Conservation (phyloP, 768 basidiomycete species). For the Pholiota conissans region DNA sequence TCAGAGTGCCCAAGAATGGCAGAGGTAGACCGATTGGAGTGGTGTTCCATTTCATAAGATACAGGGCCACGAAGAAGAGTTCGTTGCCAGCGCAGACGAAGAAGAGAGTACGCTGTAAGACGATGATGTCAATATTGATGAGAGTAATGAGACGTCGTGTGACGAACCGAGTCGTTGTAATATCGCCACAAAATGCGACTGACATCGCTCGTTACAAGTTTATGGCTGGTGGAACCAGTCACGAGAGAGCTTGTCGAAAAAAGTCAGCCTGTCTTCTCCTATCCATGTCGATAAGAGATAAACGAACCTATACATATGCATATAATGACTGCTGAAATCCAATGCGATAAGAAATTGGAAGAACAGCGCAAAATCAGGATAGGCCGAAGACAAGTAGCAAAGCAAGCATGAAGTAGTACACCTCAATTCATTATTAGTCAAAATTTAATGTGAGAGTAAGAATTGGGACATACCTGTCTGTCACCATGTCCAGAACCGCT, state of each 20-base stretch:
- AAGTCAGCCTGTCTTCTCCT: constrained; percentile 11
- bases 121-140: neutral
- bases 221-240: constrained; percentile 92
- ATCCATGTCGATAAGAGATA: neutral
- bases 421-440: constrained; percentile 38
- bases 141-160: neutral
- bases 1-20: constrained; percentile 37
- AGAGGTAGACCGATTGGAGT: constrained; percentile 59
- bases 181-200: constrained; percentile 90
- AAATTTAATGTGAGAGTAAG: neutral
- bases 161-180: constrained; percentile 87
- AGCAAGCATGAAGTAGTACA: constrained; percentile 96
- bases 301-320: constrained; percentile 97
- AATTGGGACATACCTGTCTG: constrained; percentile 74
- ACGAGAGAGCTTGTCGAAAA: constrained; percentile 74
- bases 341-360: constrained; percentile 97
- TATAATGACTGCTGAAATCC: constrained; percentile 98
- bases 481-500: constrained; percentile 98
- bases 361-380: constrained; percentile 78
- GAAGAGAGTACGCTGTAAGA: constrained; percentile 76
- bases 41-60: constrained; percentile 85
- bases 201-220: constrained; percentile 88
- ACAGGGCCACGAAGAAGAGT: constrained; percentile 91
- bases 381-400: constrained; percentile 90
- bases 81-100: constrained; percentile 95